phyloP scores from a whole-genome alignment of 176 grass and related monocot genomes.

The Aegilops umbellulata region DNA sequence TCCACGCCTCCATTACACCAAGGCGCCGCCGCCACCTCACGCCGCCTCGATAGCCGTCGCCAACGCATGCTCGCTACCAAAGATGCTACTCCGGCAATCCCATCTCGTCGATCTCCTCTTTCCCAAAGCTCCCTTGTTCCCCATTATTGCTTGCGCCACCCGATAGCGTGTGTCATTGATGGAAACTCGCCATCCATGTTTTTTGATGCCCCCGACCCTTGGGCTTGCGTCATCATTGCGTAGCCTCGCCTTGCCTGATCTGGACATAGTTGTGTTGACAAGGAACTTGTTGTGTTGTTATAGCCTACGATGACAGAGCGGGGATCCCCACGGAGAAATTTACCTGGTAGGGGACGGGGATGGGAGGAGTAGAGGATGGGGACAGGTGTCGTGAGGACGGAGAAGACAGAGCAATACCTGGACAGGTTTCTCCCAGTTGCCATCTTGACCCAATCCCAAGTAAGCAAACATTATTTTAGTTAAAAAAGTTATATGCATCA shows the following conservation, averaged over 20 bases:
- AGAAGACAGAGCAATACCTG: neutral
- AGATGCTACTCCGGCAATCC: too few relatives aligned
- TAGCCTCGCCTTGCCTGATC: neutral
- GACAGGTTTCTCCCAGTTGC: neutral
- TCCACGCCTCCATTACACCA: neutral
- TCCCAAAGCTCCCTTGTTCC: neutral
- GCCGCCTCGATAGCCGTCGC: too few relatives aligned
- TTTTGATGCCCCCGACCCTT: neutral
- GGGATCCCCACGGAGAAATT: neutral
- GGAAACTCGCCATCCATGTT: neutral
- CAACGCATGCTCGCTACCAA: too few relatives aligned
- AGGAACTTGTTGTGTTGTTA: neutral
- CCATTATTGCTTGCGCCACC: neutral
- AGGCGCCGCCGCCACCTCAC: too few relatives aligned
- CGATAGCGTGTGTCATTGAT: too few relatives aligned
- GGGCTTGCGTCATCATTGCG: neutral
- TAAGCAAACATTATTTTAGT: neutral
- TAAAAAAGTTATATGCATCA: neutral
- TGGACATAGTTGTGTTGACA: too few relatives aligned
- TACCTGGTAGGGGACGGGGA: neutral
- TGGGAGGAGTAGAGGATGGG: neutral
- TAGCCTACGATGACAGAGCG: neutral
- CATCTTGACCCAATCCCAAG: neutral
- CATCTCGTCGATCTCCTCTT: too few relatives aligned
- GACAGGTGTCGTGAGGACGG: neutral